Evolutionary conservation across 306 rosid genomes (phyloP).

Genomic region (Castanospermum australe): DNA sequence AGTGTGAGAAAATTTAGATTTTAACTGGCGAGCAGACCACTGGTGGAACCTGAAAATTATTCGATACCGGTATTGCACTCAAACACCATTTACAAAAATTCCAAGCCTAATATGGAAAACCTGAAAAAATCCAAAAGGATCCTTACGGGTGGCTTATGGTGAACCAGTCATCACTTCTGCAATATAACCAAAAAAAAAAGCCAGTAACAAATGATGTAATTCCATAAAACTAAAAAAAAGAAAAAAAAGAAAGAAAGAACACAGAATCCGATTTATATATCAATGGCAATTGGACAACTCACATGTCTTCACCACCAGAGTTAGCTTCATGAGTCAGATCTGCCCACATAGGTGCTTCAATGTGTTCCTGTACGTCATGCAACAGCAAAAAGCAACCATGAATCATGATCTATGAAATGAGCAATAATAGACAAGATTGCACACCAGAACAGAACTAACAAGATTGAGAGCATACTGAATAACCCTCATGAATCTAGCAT

Average conservation of each 20-base stretch:
- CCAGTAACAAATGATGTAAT: not conserved
- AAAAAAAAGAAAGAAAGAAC: not conserved
- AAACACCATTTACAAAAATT: not conserved
- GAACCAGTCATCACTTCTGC: constrained; percentile 76
- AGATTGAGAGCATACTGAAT: not conserved
- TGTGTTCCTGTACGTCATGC: constrained; percentile 54
- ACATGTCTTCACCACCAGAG: constrained; percentile 43
- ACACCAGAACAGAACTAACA: not conserved
- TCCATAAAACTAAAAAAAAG: not conserved
- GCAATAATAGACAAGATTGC: not conserved
- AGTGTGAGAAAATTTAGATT: constrained; percentile 52
- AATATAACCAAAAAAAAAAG: constrained; percentile 18
- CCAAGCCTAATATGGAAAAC: not conserved
- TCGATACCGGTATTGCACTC: constrained; percentile 8
- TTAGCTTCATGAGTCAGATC: constrained; percentile 63
- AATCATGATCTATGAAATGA: not conserved
- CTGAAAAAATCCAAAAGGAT: not conserved
- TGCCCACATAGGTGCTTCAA: constrained; percentile 88
- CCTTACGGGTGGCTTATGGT: constrained; percentile 64
- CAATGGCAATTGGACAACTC: constrained; percentile 33
- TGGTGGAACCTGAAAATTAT: constrained; percentile 70
- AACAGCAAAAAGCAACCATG: constrained; percentile 4
- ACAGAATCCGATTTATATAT: not conserved
- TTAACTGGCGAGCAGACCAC: constrained; percentile 60
- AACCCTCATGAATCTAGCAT: not conserved